A percentile compares a stretch with the other conserved stretches of the same genome.
These are phyloP conservation scores for Monilinia fructicola DNA, from an alignment of 2,329 filamentous ascomycete species.

Conservation along the genomic window DNA sequence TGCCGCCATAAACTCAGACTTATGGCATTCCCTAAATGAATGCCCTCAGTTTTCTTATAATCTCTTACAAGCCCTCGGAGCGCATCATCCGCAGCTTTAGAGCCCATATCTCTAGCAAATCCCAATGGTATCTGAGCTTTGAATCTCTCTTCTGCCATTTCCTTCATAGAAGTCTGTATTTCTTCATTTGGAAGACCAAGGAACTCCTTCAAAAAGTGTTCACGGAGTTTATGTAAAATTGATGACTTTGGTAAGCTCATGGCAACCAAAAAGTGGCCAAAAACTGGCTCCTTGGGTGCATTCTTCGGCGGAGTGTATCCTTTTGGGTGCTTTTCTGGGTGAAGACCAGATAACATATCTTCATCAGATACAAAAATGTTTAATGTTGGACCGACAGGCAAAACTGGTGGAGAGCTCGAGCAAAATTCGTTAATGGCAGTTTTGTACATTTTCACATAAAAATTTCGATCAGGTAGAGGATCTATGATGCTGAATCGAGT, in stretches of 20 bases:
- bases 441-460: slow-evolving; percentile 12
- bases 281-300: neutral
- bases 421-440: neutral
- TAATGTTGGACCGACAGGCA: neutral
- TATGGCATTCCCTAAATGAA: slow-evolving; percentile 4
- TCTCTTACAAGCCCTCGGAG: neutral
- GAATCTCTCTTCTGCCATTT: neutral
- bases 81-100: neutral
- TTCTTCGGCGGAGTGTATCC: too few relatives aligned
- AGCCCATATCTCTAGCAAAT: neutral
- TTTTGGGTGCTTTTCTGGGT: neutral
- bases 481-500: slow-evolving; percentile 9
- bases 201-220: neutral
- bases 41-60: neutral
- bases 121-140: slow-evolving; percentile 2
- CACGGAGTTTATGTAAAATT: neutral
- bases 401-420: neutral
- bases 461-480: neutral
- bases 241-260: neutral
- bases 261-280: neutral
- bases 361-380: neutral
- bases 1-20: neutral
- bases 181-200: neutral
- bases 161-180: neutral
- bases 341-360: neutral